A percentile compares a stretch with the other conserved stretches of the same genome.
phyloP scores from a whole-genome alignment of 257 asterid species.

The Ocimum tenuiflorum region DNA sequence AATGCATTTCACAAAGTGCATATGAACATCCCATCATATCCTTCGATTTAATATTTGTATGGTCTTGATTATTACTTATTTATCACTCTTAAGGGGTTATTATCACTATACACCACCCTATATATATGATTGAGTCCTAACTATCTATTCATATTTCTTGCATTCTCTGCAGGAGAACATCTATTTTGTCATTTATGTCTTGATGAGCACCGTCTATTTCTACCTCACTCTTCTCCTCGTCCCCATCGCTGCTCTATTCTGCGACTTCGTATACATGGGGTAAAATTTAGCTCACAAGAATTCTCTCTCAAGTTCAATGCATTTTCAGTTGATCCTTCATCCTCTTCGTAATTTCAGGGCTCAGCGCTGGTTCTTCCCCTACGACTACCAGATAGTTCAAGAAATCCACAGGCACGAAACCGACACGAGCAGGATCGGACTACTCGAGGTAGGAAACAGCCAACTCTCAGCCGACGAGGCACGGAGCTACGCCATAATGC shows the following conservation, averaged over 20 bases:
- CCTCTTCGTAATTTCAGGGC: conserved; percentile 39
- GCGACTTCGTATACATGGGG: conserved; percentile 87
- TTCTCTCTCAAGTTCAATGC: background rate
- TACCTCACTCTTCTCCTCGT: conserved; percentile 72
- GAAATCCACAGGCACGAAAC: conserved; percentile 83
- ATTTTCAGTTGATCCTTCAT: background rate
- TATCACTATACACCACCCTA: too few species aligned
- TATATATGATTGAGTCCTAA: conserved; percentile 14
- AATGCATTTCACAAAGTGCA: too few species aligned
- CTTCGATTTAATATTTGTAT: too few species aligned
- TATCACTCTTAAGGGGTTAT: too few species aligned
- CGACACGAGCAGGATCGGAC: conserved; percentile 58
- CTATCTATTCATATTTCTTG: background rate
- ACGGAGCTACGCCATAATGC: conserved; percentile 85
- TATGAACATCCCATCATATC: too few species aligned
- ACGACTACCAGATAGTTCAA: conserved; percentile 90
- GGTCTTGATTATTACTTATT: too few species aligned
- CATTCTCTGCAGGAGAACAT: conserved; percentile 64
- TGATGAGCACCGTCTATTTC: conserved; percentile 87
- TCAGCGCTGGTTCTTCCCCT: conserved; percentile 96
- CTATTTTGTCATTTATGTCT: conserved; percentile 76
- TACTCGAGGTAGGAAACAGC: conserved; percentile 62
- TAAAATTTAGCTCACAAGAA: conserved; percentile 24
- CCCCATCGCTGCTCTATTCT: conserved; percentile 80
- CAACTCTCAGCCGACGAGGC: conserved; percentile 75